These are phyloP conservation scores for Lizonia empirigonia DNA, from an alignment of 2,329 filamentous ascomycete species.

Conservation along the genomic window DNA sequence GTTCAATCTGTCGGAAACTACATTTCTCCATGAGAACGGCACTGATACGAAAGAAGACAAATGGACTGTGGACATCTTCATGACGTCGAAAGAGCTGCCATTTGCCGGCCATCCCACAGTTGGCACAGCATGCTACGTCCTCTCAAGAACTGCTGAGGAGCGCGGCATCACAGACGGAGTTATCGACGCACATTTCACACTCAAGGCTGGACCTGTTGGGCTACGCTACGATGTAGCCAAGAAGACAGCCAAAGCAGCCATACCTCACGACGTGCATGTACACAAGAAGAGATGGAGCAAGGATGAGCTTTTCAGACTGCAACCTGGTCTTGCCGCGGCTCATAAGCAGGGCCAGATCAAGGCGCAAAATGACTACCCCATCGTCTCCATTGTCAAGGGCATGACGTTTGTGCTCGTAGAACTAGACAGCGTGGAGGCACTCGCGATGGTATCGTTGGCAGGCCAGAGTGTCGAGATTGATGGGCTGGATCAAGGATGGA, in stretches of 20 bases:
- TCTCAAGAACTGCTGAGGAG: slow-evolving; percentile 37
- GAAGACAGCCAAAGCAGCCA: slow-evolving; percentile 61
- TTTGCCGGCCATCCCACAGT: slow-evolving; percentile 65
- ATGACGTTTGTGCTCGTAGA: slow-evolving; percentile 74
- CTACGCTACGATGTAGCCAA: slow-evolving; percentile 49
- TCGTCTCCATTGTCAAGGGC: slow-evolving; percentile 67
- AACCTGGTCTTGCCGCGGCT: slow-evolving; percentile 43
- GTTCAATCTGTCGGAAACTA: slow-evolving; percentile 64
- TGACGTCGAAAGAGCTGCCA: slow-evolving; percentile 56
- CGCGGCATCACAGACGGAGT: slow-evolving; percentile 23
- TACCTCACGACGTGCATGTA: slow-evolving; percentile 67
- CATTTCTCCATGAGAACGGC: slow-evolving; percentile 56
- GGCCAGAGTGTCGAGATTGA: slow-evolving; percentile 40
- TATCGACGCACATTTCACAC: slow-evolving; percentile 48
- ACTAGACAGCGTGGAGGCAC: slow-evolving; percentile 64
- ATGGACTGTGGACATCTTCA: slow-evolving; percentile 62
- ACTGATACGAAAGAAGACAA: slow-evolving; percentile 25
- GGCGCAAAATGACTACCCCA: slow-evolving; percentile 33
- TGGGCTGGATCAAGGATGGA: slow-evolving; percentile 57
- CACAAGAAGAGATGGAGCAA: slow-evolving; percentile 31
- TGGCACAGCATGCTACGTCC: slow-evolving; percentile 59
- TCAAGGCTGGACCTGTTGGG: slow-evolving; percentile 54
- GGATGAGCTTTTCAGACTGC: slow-evolving; percentile 39
- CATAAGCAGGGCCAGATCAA: slow-evolving; percentile 19
- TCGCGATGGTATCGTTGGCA: slow-evolving; percentile 54